Conservation (phyloP, 306 rosid species). For the Prinsepia uniflora region DNA sequence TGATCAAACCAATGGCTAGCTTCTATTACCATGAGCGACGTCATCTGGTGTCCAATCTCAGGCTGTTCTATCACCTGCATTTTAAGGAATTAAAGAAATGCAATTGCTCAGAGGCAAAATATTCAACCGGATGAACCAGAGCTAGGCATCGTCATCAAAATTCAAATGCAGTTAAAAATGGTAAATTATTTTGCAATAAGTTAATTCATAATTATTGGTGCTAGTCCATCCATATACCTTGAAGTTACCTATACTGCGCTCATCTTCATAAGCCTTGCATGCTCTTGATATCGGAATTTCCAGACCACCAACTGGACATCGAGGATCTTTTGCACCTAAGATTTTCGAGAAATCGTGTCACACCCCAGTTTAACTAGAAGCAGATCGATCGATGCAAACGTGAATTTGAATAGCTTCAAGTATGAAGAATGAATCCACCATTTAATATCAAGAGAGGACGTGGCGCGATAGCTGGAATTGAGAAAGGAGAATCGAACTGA, state of each 20-base stretch:
- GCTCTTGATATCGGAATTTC: slow-evolving; percentile 37
- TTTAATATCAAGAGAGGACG: slow-evolving; percentile 75
- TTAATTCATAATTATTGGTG: neutral
- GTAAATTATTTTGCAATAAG: neutral
- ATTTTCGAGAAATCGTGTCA: slow-evolving; percentile 14
- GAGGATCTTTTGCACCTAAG: slow-evolving; percentile 81
- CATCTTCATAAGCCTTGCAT: slow-evolving; percentile 38
- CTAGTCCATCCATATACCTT: slow-evolving; percentile 42
- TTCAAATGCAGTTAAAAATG: neutral
- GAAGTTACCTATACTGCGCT: slow-evolving; percentile 40
- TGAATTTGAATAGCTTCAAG: neutral
- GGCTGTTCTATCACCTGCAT: slow-evolving; percentile 56
- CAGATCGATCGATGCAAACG: neutral
- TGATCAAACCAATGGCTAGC: slow-evolving; percentile 72
- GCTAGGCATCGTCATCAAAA: no score
- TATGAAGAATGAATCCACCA: slow-evolving; percentile 33
- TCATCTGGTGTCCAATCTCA: slow-evolving; percentile 54
- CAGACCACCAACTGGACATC: slow-evolving; percentile 68
- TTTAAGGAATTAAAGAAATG: slow-evolving; percentile 6
- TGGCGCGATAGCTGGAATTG: slow-evolving; percentile 70
- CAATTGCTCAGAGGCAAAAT: neutral
- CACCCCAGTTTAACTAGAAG: no score
- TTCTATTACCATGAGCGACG: slow-evolving; percentile 55
- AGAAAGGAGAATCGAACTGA: slow-evolving; percentile 62
- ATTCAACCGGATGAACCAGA: no score